Conservation (phyloP, 2,329 filamentous ascomycete species). For the Onygenales sp. region DNA sequence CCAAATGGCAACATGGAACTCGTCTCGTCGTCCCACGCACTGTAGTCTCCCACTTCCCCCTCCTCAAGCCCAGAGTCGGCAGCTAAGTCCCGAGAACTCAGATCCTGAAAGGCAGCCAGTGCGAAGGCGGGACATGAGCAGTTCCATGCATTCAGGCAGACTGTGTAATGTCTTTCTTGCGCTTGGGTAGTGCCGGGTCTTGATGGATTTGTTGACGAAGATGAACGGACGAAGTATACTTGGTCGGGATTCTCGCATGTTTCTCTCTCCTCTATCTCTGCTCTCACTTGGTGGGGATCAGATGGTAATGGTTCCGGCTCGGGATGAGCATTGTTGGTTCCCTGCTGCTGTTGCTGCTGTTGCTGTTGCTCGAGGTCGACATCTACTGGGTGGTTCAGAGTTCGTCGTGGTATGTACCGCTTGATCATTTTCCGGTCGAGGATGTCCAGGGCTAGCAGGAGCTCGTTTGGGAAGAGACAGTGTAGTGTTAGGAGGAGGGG, state of each 20-base stretch:
- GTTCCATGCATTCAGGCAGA: constrained; percentile 69
- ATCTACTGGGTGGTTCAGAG: no score
- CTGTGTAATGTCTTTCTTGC: constrained; percentile 48
- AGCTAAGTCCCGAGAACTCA: constrained; percentile 1
- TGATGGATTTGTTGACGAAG: constrained; percentile 15
- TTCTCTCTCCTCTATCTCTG: background rate
- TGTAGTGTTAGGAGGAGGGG: constrained; percentile 69
- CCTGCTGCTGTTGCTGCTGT: no score
- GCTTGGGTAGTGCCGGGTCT: constrained; percentile 14
- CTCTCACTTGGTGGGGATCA: background rate
- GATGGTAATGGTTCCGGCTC: background rate
- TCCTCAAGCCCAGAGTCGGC: constrained; percentile 8
- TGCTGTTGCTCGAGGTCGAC: no score
- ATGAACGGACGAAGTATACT: constrained; percentile 58
- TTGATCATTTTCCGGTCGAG: constrained; percentile 68
- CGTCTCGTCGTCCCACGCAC: background rate
- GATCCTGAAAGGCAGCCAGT: constrained; percentile 52
- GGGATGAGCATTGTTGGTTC: no score
- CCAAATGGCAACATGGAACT: constrained; percentile 23
- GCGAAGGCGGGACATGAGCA: constrained; percentile 83
- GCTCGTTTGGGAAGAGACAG: constrained; percentile 68
- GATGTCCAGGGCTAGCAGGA: constrained; percentile 79
- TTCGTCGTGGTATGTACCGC: constrained; percentile 1
- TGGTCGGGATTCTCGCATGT: constrained; percentile 11
- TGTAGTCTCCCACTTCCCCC: constrained; percentile 1